Evolutionary conservation across 495 filamentous ascomycete genomes (phyloP), one percentile per base, ranked within the genome.

Genomic region (Lasiosphaeriaceae sp.): DNA sequence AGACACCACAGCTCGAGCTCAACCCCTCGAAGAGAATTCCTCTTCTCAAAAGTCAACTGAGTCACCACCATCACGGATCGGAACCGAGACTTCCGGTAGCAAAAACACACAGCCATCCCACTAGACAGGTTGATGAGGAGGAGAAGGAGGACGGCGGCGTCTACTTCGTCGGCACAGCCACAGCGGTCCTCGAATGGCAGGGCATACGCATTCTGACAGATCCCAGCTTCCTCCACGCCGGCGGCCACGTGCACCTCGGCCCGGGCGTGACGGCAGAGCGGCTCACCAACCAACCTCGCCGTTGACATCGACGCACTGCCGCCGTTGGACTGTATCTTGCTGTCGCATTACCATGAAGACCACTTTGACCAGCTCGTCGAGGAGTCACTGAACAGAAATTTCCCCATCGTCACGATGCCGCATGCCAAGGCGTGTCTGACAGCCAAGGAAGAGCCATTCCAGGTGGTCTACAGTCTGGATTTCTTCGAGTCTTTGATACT

Each of bases 161-260:
- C 48, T 75, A 64, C 61, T 89, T 87, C 57, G 77, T 89, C 47
- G 86, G 87, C 35, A 89, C 76, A 1, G 85, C 87, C 21, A 89
- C 87, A 1, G 85, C 81, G 0, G 75, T 90, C 19, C 69, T 90
- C 52, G 78, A 86, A 65, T 89, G 81, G 82, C 72, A 76, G 52
- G 81, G 80, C 23, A 74, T 86, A 23, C 77, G 85, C 16, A 69
- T 89, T 44, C 78, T 90, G 57, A 90, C 86, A 2, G 86, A 89
- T 69, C 77, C 85, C 26, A 90, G 89, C 68, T 88, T 89, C 69
- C 78, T 90, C 0, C 85, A 88, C 59, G 81, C 80, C 2, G 84
- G 85, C 39, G 83, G 87, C 62, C 83, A 88, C 57, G 83, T 88
- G 2, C 84, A 89, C 59, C 74, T 88, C 11, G 86, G 84, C 0